Conservation (phyloP, 2,329 filamentous ascomycete genomes). For the Lecanoromycetidae sp. region DNA sequence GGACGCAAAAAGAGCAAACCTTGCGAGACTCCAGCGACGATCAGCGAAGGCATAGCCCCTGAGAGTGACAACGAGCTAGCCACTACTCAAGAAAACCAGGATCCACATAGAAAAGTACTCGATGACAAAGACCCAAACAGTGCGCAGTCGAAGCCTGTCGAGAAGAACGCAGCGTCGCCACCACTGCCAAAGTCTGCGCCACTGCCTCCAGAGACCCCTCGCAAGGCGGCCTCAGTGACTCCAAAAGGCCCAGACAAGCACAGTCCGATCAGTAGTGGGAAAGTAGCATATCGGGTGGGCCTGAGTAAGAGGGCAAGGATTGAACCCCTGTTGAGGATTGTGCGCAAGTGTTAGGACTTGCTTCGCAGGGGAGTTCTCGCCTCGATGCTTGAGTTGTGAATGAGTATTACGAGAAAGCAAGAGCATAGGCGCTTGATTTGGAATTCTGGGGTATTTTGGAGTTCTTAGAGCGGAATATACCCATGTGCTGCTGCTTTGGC, state of each 20-base stretch:
- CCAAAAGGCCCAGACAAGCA: conserved; percentile 28
- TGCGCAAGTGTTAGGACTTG: conserved; percentile 28
- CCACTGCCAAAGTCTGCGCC: conserved; percentile 1
- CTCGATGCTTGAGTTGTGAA: too few relatives aligned
- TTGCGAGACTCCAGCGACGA: not conserved
- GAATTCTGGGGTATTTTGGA: too few relatives aligned
- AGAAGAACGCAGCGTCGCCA: not conserved
- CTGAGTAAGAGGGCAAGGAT: conserved; percentile 38
- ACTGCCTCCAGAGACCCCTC: conserved; percentile 10
- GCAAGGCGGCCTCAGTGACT: conserved; percentile 6
- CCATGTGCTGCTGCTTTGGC: too few relatives aligned
- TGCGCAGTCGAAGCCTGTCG: not conserved
- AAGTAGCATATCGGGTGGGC: conserved; percentile 35
- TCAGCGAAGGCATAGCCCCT: not conserved
- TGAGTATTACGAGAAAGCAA: too few relatives aligned
- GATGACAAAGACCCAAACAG: not conserved
- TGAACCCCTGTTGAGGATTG: conserved; percentile 36
- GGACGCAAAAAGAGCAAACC: not conserved
- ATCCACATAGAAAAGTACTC: not conserved
- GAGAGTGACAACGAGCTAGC: not conserved
- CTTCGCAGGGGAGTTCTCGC: too few relatives aligned
- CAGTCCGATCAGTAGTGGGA: conserved; percentile 30
- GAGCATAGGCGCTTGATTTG: too few relatives aligned
- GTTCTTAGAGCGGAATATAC: too few relatives aligned
- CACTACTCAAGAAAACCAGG: not conserved